A percentile compares a stretch with the other conserved stretches of the same genome.
Evolutionary conservation across 176 grass and related monocot genomes (phyloP).

Genomic region (Paspalum vaginatum): DNA sequence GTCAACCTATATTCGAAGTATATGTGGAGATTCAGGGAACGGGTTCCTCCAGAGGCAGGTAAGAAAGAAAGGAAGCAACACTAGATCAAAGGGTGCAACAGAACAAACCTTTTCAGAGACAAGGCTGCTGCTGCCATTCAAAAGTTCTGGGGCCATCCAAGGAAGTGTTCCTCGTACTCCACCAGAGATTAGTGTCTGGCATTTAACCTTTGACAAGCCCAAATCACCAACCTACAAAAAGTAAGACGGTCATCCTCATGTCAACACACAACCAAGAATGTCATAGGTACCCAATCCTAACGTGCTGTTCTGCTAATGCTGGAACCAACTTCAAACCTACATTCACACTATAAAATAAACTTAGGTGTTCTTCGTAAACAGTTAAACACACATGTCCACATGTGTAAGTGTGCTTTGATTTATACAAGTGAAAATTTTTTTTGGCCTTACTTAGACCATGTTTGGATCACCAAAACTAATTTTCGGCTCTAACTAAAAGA

Average conservation of each 20-base stretch:
- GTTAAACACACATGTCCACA: not conserved
- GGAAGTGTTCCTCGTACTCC: constrained; percentile 96
- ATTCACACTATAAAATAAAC: not conserved
- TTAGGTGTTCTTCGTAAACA: not conserved
- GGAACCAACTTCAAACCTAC: constrained; percentile 16
- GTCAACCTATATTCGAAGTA: constrained; percentile 64
- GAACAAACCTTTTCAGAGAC: constrained; percentile 88
- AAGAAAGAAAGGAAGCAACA: not conserved
- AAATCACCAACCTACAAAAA: constrained; percentile 91
- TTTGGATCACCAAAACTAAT: too few species aligned
- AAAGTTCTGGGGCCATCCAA: constrained; percentile 98
- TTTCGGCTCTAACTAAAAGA: too few species aligned
- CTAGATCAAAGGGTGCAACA: not conserved
- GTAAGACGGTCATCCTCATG: not conserved
- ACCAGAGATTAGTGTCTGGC: constrained; percentile 90
- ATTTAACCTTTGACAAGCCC: constrained; percentile 96
- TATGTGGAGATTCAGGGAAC: not conserved
- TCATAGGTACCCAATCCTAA: not conserved
- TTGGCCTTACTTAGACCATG: not conserved
- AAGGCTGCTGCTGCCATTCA: constrained; percentile 85
- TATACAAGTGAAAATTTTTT: constrained; percentile 1
- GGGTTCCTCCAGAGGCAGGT: not conserved
- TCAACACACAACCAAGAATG: not conserved
- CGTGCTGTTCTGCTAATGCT: not conserved
- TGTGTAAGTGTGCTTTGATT: not conserved